Conservation (phyloP, 140 eudicot genomes). For the Bidens hawaiensis region DNA sequence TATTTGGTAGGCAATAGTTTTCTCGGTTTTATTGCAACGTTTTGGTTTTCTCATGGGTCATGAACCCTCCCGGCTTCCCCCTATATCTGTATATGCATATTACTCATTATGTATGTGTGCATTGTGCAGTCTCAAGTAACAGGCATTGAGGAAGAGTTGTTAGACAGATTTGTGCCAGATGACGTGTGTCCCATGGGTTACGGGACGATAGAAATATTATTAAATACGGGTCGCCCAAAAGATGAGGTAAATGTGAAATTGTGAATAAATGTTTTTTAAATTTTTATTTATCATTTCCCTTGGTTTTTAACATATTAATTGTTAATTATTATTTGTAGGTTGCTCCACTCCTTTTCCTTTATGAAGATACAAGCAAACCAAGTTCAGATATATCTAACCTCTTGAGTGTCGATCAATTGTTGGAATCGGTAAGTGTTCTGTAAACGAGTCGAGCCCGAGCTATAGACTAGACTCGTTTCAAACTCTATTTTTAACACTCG, state of each 20-base stretch:
- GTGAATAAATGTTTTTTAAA: no score
- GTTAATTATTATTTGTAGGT: conserved; percentile 29
- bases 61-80: no score
- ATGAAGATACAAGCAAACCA: conserved; percentile 41
- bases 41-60: no score
- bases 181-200: conserved; percentile 61
- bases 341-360: conserved; percentile 36
- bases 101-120: no score
- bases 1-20: no score
- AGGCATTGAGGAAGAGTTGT: no score
- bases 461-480: no score
- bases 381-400: conserved; percentile 42
- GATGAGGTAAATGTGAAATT: conserved; percentile 49
- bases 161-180: conserved; percentile 66
- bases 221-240: conserved; percentile 23
- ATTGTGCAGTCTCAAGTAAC: conserved; percentile 50
- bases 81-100: no score
- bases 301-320: neutral
- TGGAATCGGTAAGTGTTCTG: conserved; percentile 53
- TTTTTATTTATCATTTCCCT: neutral
- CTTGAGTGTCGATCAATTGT: conserved; percentile 56
- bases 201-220: conserved; percentile 26
- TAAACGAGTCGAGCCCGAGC: no score
- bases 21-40: no score
- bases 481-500: no score